Evolutionary conservation across 768 basidiomycete species (phyloP), one percentile per base, ranked within the genome.

Genomic region (Amanita brunnescens): DNA sequence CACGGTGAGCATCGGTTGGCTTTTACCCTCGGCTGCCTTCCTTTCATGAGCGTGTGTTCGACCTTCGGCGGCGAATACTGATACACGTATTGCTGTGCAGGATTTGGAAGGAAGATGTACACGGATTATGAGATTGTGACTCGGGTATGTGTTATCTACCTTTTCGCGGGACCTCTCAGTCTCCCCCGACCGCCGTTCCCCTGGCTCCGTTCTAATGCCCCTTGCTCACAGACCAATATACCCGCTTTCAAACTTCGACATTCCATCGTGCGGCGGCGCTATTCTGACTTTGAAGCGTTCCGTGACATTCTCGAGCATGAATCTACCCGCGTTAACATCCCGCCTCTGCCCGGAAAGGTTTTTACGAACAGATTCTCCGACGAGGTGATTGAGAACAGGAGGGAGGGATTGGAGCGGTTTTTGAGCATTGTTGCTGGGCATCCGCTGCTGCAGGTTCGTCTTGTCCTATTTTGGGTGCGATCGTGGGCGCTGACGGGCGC

Each of bases 121-220:
- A 99, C 96, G 37, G 95, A 98, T 75, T 98, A 98, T 62, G 96
- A 99, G 71, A 85, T 99, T 52, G 86, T 97, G 40, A 96, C 92
- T 78, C 93, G 93, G 81, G 94, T 89, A 52, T 55, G 76, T 61
- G 23, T 45, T 32, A 30, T 42, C 29, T 48, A 2, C 18, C 26
- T 21, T 26, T 41, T 32, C 49, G 57, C n/a, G n/a, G n/a, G n/a
- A n/a, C n/a, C n/a, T n/a, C n/a, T n/a, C n/a, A n/a, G n/a, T n/a
- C n/a, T n/a, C n/a, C n/a, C n/a, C n/a, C n/a, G n/a, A n/a, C n/a
- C n/a, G n/a, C n/a, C n/a, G n/a, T n/a, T n/a, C 0, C 2, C 51
- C 26, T 4, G 3, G 26, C 7, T 29, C 26, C 26, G 7, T 29
- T 29, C 7, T 29, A 29, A 29, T 7, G 7, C 29, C 14, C 38